These are phyloP conservation scores for Cordyceps fumosorosea DNA, from an alignment of 2,329 filamentous ascomycete species.

Conservation along the genomic window DNA sequence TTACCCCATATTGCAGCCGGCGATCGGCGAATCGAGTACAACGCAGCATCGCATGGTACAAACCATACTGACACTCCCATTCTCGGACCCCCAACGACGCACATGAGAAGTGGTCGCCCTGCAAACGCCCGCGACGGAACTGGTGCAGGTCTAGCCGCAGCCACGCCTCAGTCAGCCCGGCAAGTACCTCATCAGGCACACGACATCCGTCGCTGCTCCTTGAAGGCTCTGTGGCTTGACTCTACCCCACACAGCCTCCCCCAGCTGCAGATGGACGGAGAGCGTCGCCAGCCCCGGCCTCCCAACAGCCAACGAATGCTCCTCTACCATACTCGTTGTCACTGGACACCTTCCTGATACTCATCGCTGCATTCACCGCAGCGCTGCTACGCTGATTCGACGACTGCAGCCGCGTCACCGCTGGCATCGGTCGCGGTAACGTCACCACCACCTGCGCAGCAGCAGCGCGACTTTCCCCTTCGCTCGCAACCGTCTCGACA, in stretches of 20 bases:
- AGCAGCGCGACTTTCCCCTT: conserved; percentile 4
- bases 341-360: not conserved
- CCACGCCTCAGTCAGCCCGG: conserved; percentile 5
- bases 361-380: not conserved
- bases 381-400: not conserved
- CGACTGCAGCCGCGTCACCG: not conserved
- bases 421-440: not conserved
- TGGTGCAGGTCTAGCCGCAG: not conserved
- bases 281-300: conserved; percentile 8
- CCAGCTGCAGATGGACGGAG: conserved; percentile 4
- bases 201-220: not conserved
- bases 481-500: not conserved
- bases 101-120: not conserved
- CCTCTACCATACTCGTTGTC: not conserved
- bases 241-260: conserved; percentile 9
- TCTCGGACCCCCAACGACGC: not conserved
- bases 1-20: conserved; percentile 11
- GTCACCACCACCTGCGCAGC: not conserved
- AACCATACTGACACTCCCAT: not conserved
- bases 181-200: not conserved
- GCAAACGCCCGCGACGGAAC: not conserved
- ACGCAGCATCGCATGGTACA: not conserved
- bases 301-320: conserved; percentile 4
- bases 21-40: conserved; percentile 9
- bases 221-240: conserved; percentile 10